Evolutionary conservation across 768 basidiomycete species (phyloP), one percentile per base, ranked within the genome.

Genomic region (Suillus occidentalis): DNA sequence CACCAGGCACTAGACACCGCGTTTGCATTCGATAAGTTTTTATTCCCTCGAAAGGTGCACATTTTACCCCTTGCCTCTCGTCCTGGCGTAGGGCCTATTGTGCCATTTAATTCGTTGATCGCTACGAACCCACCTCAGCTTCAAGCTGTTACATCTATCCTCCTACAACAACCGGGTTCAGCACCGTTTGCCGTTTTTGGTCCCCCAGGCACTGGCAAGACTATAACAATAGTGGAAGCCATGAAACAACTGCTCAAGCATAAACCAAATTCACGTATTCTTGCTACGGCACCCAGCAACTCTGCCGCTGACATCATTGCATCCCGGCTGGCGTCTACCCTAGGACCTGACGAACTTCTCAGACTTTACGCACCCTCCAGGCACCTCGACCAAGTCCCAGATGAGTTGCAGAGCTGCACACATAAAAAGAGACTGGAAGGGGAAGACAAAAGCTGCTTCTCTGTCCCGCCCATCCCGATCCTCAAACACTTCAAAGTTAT

Each of bases 121-220:
- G 72, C 73, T 1, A 65, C 66, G 1, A 89, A 90, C 70, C 64
- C 71, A 0, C 76, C 80, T 43, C 87, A 88, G 66, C 67, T 82
- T 7, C 78, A 78, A 62, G 84, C 87, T 0, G 84, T n/a, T 89
- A 69, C 73, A 6, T 78, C 83, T 0, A 84, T 89, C 52, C 70
- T 81, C 5, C 66, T 74, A 40, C 80, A 78, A 40, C 72, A 77
- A 16, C 75, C 79, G 0, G 86, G 87, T 0, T 78, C 82, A 6
- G 70, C 79, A 1, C 88, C 87, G 0, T 89, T 89, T 67, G 73
- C 87, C 16, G 76, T 89, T 18, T 89, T 86, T 71, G 88, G 87
- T 22, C 87, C 88, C 85, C 87, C 71, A 72, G 87, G 87, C 9
- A 89, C 89, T 0, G 89, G 89, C 0, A 90, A 90, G 72, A 89